phyloP scores from a whole-genome alignment of 2,329 filamentous ascomycete species.

The Talaromyces pinophilus region DNA sequence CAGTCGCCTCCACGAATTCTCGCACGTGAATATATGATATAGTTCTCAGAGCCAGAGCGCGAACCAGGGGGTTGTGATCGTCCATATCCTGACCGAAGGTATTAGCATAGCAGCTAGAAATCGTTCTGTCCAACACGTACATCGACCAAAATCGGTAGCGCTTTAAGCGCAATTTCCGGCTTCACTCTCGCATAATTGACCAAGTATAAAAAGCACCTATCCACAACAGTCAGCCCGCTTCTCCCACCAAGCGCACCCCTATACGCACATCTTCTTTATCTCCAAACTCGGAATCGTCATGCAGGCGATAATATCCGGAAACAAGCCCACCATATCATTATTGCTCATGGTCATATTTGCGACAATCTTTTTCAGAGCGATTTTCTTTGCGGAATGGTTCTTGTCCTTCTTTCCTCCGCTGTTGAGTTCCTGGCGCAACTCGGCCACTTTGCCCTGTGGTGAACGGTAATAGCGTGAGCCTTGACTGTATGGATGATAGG shows the following conservation, averaged over 20 bases:
- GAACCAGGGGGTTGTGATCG: constrained; percentile 86
- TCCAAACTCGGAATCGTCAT: constrained; percentile 94
- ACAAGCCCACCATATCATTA: constrained; percentile 97
- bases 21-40: constrained; percentile 97
- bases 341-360: constrained; percentile 99
- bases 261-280: constrained; percentile 94
- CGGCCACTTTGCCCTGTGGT: constrained; percentile 94
- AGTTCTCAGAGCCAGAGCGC: constrained; percentile 86
- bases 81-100: constrained; percentile 64
- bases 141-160: constrained; percentile 80
- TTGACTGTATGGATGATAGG: constrained; percentile 30
- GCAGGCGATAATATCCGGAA: constrained; percentile 91
- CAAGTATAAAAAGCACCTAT: constrained; percentile 93
- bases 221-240: constrained; percentile 22
- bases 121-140: constrained; percentile 46
- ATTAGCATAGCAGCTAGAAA: too few species aligned
- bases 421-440: constrained; percentile 91
- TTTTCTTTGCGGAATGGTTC: constrained; percentile 92
- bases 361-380: constrained; percentile 98
- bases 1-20: constrained; percentile 90
- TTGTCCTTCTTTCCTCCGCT: constrained; percentile 97
- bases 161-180: constrained; percentile 90
- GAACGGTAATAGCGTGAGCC: constrained; percentile 37
- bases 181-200: constrained; percentile 97
- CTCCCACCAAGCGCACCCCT: neutral